Conservation (phyloP, 1,284 basidiomycete species). For the Cryptococcus depauperatus region DNA sequence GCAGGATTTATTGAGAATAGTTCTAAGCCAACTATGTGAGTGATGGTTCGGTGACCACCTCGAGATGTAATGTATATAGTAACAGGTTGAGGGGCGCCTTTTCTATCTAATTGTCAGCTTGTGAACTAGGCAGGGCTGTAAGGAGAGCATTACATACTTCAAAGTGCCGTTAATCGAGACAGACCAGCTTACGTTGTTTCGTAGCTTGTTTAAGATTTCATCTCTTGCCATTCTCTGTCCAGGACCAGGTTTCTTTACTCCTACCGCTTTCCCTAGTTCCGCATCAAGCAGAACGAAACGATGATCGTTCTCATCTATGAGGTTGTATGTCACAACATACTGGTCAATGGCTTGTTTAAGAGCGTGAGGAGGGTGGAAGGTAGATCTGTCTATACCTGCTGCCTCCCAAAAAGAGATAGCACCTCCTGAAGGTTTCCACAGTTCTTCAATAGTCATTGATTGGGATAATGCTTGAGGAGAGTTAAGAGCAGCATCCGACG, state of each 20-base stretch:
- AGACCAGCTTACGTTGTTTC: slow-evolving; percentile 27
- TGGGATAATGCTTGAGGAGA: slow-evolving; percentile 19
- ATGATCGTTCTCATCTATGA: slow-evolving; percentile 60
- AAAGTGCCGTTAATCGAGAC: slow-evolving; percentile 34
- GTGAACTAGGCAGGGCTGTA: neutral
- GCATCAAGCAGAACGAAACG: slow-evolving; percentile 62
- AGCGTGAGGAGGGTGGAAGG: slow-evolving; percentile 15
- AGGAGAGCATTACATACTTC: slow-evolving; percentile 20
- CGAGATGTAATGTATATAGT: slow-evolving; percentile 61
- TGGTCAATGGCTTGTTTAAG: slow-evolving; percentile 54
- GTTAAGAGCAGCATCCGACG: slow-evolving; percentile 46
- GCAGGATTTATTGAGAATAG: slow-evolving; percentile 61
- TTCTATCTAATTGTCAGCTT: slow-evolving; percentile 51
- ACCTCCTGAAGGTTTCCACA: slow-evolving; percentile 63
- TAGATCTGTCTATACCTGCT: slow-evolving; percentile 45
- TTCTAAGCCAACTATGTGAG: slow-evolving; percentile 69
- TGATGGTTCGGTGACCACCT: slow-evolving; percentile 67
- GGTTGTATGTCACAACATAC: slow-evolving; percentile 56
- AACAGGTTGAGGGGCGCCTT: slow-evolving; percentile 64
- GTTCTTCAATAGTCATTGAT: slow-evolving; percentile 51
- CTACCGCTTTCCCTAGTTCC: slow-evolving; percentile 51
- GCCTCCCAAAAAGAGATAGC: slow-evolving; percentile 57
- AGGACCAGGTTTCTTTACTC: slow-evolving; percentile 46
- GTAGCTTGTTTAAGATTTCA: slow-evolving; percentile 51
- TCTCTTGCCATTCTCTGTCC: slow-evolving; percentile 61